Conservation (phyloP, 192 early-diverging fungal genomes). For the Linderina pennispora region DNA sequence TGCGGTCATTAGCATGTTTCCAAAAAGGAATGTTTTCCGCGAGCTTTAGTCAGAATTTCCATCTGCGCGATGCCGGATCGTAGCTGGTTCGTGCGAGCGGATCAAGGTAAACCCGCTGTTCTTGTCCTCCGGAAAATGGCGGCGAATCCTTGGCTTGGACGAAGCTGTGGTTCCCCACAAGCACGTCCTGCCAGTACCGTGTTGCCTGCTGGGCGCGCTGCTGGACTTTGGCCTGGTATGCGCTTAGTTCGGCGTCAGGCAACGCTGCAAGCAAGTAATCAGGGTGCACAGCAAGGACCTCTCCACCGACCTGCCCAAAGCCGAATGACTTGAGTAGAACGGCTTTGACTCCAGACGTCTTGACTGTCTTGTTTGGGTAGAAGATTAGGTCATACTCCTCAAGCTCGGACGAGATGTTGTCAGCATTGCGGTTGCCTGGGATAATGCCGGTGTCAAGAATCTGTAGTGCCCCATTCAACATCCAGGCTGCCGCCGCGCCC, state of each 20-base stretch:
- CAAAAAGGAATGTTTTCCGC: too few species aligned
- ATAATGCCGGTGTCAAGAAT: slow-evolving; percentile 74
- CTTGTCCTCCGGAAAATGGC: slow-evolving; percentile 77
- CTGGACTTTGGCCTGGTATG: slow-evolving; percentile 58
- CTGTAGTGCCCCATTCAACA: slow-evolving; percentile 90
- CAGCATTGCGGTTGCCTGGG: slow-evolving; percentile 83
- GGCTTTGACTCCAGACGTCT: slow-evolving; percentile 87
- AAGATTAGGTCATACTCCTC: slow-evolving; percentile 72
- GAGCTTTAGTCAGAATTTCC: too few species aligned
- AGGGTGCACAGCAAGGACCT: slow-evolving; percentile 79
- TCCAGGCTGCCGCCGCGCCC: slow-evolving; percentile 92
- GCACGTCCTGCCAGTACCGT: slow-evolving; percentile 85
- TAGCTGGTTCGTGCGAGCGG: slow-evolving; percentile 49
- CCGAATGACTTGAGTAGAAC: slow-evolving; percentile 91
- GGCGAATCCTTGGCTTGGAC: slow-evolving; percentile 80
- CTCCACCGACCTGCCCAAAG: slow-evolving; percentile 92
- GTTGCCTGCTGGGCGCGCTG: slow-evolving; percentile 66
- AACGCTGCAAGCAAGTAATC: slow-evolving; percentile 78
- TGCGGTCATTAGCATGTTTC: too few species aligned
- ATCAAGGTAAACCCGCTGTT: slow-evolving; percentile 77
- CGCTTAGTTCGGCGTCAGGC: slow-evolving; percentile 58
- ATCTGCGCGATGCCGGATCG: background rate
- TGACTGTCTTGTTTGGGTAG: slow-evolving; percentile 80
- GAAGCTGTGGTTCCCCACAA: slow-evolving; percentile 76
- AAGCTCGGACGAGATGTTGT: slow-evolving; percentile 51